phyloP scores from a whole-genome alignment of 1,284 basidiomycete genomes.

The Malassezia brasiliensis region DNA sequence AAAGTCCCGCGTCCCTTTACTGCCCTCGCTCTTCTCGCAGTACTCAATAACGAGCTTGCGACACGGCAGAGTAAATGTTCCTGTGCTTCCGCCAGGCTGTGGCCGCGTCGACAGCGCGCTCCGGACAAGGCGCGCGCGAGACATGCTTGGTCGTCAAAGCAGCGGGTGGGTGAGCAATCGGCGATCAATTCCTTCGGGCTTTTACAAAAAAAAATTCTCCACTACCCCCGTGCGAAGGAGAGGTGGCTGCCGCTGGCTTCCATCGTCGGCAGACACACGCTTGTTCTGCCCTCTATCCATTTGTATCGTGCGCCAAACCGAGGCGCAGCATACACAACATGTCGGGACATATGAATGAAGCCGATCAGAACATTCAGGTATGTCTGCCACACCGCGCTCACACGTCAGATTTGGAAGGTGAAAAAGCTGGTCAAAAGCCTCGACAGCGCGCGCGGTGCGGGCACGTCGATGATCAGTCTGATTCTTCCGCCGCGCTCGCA shows the following conservation, averaged over 20 bases:
- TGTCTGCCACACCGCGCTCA: not conserved
- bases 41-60: constrained; percentile 24
- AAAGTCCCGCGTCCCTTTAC: constrained; percentile 17
- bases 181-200: not conserved
- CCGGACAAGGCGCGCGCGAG: constrained; percentile 6
- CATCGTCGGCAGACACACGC: too few relatives aligned
- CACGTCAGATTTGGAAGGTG: constrained; percentile 63
- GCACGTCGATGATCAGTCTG: constrained; percentile 97
- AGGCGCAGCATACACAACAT: constrained; percentile 2
- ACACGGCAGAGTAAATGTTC: constrained; percentile 19
- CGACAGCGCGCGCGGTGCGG: constrained; percentile 55
- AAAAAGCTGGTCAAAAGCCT: constrained; percentile 62
- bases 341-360: constrained; percentile 14
- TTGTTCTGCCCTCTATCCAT: too few relatives aligned
- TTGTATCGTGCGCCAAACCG: not conserved
- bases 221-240: not conserved
- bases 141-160: constrained; percentile 1
- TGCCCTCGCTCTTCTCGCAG: constrained; percentile 16
- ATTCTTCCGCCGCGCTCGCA: constrained; percentile 93
- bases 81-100: constrained; percentile 14
- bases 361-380: constrained; percentile 19
- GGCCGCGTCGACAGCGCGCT: constrained; percentile 13
- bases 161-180: not conserved
- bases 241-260: too few relatives aligned
- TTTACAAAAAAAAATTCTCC: not conserved